These are phyloP conservation scores for Diplodia corticola DNA, from an alignment of 2,329 filamentous ascomycete species.

Conservation along the genomic window DNA sequence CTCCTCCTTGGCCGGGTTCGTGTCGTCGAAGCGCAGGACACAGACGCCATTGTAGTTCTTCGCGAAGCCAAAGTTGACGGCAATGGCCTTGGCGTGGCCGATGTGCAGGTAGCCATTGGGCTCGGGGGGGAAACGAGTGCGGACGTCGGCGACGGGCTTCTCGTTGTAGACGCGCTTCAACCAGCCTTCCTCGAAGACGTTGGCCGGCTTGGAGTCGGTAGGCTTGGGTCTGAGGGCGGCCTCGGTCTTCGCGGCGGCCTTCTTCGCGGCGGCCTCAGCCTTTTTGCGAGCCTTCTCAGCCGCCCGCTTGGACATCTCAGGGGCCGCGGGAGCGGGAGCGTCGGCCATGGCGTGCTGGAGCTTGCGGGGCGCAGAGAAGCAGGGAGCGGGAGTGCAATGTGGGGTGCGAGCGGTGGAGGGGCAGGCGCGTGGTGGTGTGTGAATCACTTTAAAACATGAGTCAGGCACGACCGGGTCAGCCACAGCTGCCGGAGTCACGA, in stretches of 20 bases:
- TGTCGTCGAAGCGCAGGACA: conserved; percentile 85
- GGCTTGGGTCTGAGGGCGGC: conserved; percentile 44
- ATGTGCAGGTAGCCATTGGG: conserved; percentile 94
- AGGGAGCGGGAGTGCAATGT: background rate
- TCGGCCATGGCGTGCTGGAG: conserved; percentile 15
- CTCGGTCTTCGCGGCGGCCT: conserved; percentile 44
- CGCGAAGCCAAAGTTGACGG: conserved; percentile 95
- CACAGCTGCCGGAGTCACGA: conserved; percentile 9
- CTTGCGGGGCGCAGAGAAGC: background rate
- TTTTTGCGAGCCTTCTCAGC: conserved; percentile 53
- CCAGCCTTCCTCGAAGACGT: conserved; percentile 52
- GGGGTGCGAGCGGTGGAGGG: conserved; percentile 12
- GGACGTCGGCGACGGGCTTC: conserved; percentile 48
- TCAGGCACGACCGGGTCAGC: background rate
- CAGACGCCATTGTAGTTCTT: conserved; percentile 76
- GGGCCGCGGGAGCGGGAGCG: background rate
- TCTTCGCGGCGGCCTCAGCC: conserved; percentile 46
- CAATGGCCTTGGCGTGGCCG: conserved; percentile 92
- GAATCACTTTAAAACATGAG: conserved; percentile 15
- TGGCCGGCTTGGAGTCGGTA: conserved; percentile 35
- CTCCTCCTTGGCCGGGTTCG: conserved; percentile 91
- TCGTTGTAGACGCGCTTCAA: conserved; percentile 52
- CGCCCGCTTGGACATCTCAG: conserved; percentile 46
- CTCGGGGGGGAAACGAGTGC: conserved; percentile 54
- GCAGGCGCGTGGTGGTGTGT: conserved; percentile 10